Conservation (phyloP, 2,329 filamentous ascomycete species). For the Bipolaris victoriae region DNA sequence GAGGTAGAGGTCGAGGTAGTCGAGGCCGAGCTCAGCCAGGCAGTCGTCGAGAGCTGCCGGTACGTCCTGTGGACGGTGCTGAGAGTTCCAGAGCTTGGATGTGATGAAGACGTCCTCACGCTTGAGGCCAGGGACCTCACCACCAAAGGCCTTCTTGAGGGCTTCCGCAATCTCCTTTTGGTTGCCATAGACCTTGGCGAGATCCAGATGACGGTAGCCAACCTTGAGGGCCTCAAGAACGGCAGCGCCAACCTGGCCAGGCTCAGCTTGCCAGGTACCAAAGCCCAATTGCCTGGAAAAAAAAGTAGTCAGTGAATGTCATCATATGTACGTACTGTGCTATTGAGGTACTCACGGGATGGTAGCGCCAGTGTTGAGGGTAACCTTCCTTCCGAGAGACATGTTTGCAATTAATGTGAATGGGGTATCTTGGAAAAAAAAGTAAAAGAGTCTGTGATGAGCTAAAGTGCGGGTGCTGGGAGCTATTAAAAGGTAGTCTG, state of each 20-base stretch:
- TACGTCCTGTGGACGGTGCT: constrained; percentile 73
- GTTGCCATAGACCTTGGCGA: constrained; percentile 42
- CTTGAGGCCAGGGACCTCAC: constrained; percentile 56
- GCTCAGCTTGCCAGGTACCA: constrained; percentile 43
- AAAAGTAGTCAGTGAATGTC: constrained; percentile 52
- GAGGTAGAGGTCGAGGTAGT: constrained; percentile 89
- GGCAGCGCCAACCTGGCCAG: constrained; percentile 49
- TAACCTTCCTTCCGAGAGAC: constrained; percentile 52
- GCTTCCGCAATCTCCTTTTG: constrained; percentile 38
- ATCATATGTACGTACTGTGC: constrained; percentile 62
- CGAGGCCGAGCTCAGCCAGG: constrained; percentile 76
- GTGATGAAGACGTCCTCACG: constrained; percentile 55
- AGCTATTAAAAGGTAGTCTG: constrained; percentile 11
- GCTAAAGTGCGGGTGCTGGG: not conserved
- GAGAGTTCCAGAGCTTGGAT: constrained; percentile 90
- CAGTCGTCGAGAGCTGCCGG: constrained; percentile 73
- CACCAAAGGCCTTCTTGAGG: constrained; percentile 36
- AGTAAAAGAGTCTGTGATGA: not conserved
- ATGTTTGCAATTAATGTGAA: constrained; percentile 20
- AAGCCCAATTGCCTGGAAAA: constrained; percentile 60
- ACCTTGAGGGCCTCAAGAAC: constrained; percentile 47
- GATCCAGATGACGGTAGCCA: constrained; percentile 42
- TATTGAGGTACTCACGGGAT: constrained; percentile 72
- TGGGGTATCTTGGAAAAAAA: constrained; percentile 12
- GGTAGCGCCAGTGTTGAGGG: constrained; percentile 71